Percentiles rank a stretch among this genome's conserved stretches.
phyloP scores from a whole-genome alignment of 495 filamentous ascomycete species.

The Amorphotheca resinae region DNA sequence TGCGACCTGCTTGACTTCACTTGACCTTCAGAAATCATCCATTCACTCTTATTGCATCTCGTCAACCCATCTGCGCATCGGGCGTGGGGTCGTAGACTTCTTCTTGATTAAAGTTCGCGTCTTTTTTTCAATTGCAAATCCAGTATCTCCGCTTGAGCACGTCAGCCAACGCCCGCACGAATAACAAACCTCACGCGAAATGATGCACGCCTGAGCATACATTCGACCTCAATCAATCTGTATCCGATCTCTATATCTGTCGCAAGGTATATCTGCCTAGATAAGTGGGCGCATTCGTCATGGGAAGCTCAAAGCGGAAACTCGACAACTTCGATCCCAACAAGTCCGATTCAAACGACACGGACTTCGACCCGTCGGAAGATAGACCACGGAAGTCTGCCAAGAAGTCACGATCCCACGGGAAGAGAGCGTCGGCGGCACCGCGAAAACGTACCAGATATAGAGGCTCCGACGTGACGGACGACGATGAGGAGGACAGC shows the following conservation, averaged over 20 bases:
- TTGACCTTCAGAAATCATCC: background rate
- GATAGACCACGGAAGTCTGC: conserved; percentile 30
- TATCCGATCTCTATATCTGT: background rate
- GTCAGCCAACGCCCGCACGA: background rate
- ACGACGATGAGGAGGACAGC: conserved; percentile 52
- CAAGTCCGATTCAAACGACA: conserved; percentile 76
- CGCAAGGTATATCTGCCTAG: background rate
- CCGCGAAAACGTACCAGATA: conserved; percentile 38
- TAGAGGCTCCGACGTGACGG: conserved; percentile 52
- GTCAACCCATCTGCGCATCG: background rate
- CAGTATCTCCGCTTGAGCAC: background rate
- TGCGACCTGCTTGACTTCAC: background rate
- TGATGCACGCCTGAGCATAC: conserved; percentile 12
- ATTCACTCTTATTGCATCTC: background rate
- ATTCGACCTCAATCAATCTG: background rate
- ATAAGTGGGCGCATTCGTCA: conserved; percentile 1
- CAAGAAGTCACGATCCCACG: conserved; percentile 28
- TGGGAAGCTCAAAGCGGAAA: conserved; percentile 47
- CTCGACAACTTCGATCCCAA: conserved; percentile 64
- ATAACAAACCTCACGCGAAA: conserved; percentile 6
- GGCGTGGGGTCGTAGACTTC: background rate
- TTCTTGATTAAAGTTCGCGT: background rate
- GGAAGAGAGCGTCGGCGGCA: conserved; percentile 29
- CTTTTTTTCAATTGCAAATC: background rate
- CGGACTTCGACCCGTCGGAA: conserved; percentile 51